These are phyloP conservation scores for Tetrahymena elliotti DNA, from an alignment of 73 alveolate genomes.

Conservation along the genomic window DNA sequence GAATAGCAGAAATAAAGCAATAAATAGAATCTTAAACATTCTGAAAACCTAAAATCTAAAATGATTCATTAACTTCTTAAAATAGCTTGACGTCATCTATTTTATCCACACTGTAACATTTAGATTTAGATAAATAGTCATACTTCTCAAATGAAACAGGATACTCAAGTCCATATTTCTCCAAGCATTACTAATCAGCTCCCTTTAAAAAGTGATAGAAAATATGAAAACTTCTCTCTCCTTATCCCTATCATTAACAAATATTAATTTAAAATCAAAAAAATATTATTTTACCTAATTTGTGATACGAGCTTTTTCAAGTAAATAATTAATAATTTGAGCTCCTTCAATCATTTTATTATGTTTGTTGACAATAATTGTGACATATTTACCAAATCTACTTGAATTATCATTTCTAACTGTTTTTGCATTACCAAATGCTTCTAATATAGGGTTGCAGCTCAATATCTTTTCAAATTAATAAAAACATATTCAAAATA, in stretches of 20 bases:
- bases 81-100: conserved; percentile 54
- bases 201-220: conserved; percentile 85
- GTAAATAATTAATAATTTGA: conserved; percentile 65
- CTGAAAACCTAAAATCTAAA: conserved; percentile 22
- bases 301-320: conserved; percentile 24
- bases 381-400: conserved; percentile 96
- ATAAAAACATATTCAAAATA: not conserved
- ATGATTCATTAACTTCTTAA: conserved; percentile 42
- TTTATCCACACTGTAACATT: conserved; percentile 20
- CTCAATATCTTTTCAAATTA: conserved; percentile 80
- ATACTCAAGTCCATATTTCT: conserved; percentile 24
- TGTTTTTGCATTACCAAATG: conserved; percentile 98
- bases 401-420: conserved; percentile 82
- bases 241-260: conserved; percentile 53
- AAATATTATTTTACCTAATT: conserved; percentile 62
- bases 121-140: conserved; percentile 10
- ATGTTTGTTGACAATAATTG: conserved; percentile 64
- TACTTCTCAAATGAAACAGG: conserved; percentile 13
- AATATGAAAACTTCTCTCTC: conserved; percentile 93
- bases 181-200: conserved; percentile 35
- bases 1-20: conserved; percentile 44
- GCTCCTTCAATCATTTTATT: conserved; percentile 88
- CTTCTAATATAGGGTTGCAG: conserved; percentile 96
- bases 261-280: conserved; percentile 52
- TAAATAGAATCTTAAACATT: conserved; percentile 59